Evolutionary conservation across 495 filamentous ascomycete genomes (phyloP).

Genomic region (Annulohypoxylon bovei): DNA sequence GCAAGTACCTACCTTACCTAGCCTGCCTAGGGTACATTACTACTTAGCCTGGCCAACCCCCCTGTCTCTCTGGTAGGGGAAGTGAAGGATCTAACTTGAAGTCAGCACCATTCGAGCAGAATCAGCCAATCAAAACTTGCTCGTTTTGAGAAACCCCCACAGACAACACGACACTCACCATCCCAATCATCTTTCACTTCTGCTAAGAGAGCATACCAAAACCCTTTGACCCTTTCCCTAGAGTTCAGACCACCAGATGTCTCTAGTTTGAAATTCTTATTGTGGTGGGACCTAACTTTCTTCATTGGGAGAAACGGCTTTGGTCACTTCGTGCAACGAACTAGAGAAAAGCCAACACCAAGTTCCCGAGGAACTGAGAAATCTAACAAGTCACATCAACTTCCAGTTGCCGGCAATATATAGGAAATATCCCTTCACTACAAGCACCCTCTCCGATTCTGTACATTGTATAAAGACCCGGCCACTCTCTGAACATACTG

Average conservation of each 20-base stretch:
- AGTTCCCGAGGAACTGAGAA: neutral
- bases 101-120: constrained; percentile 38
- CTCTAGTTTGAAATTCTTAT: constrained; percentile 33
- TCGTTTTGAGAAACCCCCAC: constrained; percentile 52
- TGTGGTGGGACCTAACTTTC: constrained; percentile 28
- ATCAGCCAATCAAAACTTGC: constrained; percentile 64
- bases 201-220: constrained; percentile 14
- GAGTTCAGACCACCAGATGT: constrained; percentile 11
- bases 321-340: constrained; percentile 3
- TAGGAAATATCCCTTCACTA: constrained; percentile 4
- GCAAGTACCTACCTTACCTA: constrained; percentile 1
- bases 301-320: constrained; percentile 15
- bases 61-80: constrained; percentile 33
- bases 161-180: constrained; percentile 52
- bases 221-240: constrained; percentile 23
- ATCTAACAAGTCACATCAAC: constrained; percentile 25
- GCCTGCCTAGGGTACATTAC: neutral
- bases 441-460: neutral
- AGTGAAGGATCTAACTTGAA: constrained; percentile 42
- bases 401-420: constrained; percentile 13
- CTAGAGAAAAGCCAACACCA: neutral
- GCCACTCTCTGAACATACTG: neutral
- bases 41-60: constrained; percentile 12
- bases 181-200: constrained; percentile 45
- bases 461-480: neutral